Evolutionary conservation across 176 grass and related monocot genomes (phyloP).

Genomic region (Neostapfia colusana): DNA sequence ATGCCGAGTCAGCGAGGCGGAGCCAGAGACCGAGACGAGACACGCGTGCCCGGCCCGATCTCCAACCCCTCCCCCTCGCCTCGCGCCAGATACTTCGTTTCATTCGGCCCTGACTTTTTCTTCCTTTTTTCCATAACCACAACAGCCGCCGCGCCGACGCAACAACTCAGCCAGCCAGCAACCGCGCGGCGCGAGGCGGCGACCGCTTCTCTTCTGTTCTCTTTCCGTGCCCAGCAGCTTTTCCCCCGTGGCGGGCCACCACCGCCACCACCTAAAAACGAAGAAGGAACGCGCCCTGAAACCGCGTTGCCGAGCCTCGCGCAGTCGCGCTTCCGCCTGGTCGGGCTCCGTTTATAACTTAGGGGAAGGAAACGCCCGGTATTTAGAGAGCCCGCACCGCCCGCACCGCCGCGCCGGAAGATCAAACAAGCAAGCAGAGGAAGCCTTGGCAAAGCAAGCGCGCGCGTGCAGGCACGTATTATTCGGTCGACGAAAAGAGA

Average conservation of each 20-base stretch:
- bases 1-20: slow-evolving; percentile 31
- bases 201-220: slow-evolving; percentile 3
- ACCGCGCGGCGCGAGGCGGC: slow-evolving; percentile 30
- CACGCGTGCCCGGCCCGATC: slow-evolving; percentile 16
- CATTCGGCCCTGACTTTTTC: not conserved
- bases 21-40: slow-evolving; percentile 37
- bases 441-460: not conserved
- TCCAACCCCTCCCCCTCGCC: slow-evolving; percentile 2
- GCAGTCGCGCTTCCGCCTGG: no score
- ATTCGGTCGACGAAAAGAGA: not conserved
- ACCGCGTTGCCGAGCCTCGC: no score
- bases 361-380: not conserved
- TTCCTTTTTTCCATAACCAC: not conserved
- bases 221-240: not conserved
- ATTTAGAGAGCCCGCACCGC: slow-evolving; percentile 34
- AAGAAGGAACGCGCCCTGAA: slow-evolving; percentile 30
- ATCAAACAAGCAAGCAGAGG: not conserved
- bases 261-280: no score
- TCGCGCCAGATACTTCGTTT: not conserved
- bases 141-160: not conserved
- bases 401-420: slow-evolving; percentile 23
- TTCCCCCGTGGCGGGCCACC: slow-evolving; percentile 8
- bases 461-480: not conserved
- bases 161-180: not conserved
- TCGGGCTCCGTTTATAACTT: not conserved